A percentile compares a stretch with the other conserved stretches of the same genome.
Evolutionary conservation across 2,329 filamentous ascomycete species (phyloP).

Genomic region (Nemania diffusa): DNA sequence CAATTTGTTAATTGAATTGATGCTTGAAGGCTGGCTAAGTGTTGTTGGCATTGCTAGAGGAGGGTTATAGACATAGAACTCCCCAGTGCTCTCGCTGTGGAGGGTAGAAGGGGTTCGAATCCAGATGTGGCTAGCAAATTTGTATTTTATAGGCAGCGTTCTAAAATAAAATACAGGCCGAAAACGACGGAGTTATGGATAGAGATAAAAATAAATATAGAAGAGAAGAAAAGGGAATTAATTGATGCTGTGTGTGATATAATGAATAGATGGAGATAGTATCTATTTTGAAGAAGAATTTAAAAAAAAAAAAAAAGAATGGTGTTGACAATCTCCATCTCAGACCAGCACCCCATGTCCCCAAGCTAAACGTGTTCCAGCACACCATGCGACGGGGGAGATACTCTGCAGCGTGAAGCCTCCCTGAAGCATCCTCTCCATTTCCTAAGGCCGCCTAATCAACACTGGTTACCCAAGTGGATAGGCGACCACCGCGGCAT

Average conservation of each 20-base stretch:
- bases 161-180: background rate
- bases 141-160: too few species aligned
- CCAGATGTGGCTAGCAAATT: slow-evolving; percentile 1
- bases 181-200: background rate
- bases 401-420: slow-evolving; percentile 78
- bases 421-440: slow-evolving; percentile 76
- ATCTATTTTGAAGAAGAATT: too few species aligned
- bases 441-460: slow-evolving; percentile 72
- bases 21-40: background rate
- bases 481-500: slow-evolving; percentile 73
- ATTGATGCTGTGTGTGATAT: too few species aligned
- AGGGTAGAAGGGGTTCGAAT: slow-evolving; percentile 30
- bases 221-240: background rate
- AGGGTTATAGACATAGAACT: background rate
- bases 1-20: too few species aligned
- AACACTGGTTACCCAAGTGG: slow-evolving; percentile 75
- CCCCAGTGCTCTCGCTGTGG: background rate
- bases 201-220: background rate
- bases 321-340: slow-evolving; percentile 66
- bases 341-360: slow-evolving; percentile 66
- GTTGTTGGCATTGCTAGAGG: too few species aligned
- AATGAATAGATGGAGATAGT: too few species aligned
- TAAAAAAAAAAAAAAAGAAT: slow-evolving; percentile 52
- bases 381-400: slow-evolving; percentile 76
- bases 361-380: slow-evolving; percentile 73